Evolutionary conservation across 768 basidiomycete species (phyloP).

Genomic region (Omphalotus guepiniiformis): DNA sequence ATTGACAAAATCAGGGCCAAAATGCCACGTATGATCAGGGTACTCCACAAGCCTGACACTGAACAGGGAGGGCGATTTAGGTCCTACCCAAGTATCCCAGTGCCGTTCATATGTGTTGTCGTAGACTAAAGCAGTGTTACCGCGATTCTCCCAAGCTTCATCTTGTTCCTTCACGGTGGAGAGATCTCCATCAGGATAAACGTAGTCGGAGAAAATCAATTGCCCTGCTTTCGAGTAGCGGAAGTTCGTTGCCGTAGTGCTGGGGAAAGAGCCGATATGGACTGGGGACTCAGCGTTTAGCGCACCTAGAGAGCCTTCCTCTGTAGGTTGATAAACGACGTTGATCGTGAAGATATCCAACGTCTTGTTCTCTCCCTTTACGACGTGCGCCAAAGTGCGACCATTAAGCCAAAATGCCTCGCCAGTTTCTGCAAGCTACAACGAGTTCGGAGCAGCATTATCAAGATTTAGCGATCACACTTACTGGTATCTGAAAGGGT

Average conservation of each 20-base stretch:
- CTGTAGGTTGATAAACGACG: conserved; percentile 38
- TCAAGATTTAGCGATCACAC: conserved; percentile 14
- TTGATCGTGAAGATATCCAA: conserved; percentile 60
- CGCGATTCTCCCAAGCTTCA: conserved; percentile 65
- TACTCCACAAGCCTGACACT: conserved; percentile 52
- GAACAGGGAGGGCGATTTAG: conserved; percentile 71
- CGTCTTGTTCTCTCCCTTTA: conserved; percentile 46
- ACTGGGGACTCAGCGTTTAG: conserved; percentile 36
- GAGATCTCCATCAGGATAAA: conserved; percentile 73
- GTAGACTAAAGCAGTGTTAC: conserved; percentile 68
- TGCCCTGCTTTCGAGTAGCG: conserved; percentile 51
- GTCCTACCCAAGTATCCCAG: conserved; percentile 73
- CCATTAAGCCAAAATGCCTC: conserved; percentile 77
- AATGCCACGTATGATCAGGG: conserved; percentile 46
- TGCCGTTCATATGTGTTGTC: conserved; percentile 69
- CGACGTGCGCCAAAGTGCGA: conserved; percentile 66
- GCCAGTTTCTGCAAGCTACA: conserved; percentile 58
- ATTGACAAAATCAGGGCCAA: conserved; percentile 51
- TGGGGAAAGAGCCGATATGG: conserved; percentile 64
- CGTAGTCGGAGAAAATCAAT: conserved; percentile 83
- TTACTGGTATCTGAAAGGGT: conserved; percentile 51
- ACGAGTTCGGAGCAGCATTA: background rate
- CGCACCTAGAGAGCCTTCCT: conserved; percentile 17
- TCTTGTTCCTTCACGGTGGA: conserved; percentile 67
- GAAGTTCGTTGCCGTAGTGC: conserved; percentile 67